Evolutionary conservation across 306 rosid species (phyloP), one percentile per base, ranked within the genome.

Genomic region (Ormosia semicastrata): DNA sequence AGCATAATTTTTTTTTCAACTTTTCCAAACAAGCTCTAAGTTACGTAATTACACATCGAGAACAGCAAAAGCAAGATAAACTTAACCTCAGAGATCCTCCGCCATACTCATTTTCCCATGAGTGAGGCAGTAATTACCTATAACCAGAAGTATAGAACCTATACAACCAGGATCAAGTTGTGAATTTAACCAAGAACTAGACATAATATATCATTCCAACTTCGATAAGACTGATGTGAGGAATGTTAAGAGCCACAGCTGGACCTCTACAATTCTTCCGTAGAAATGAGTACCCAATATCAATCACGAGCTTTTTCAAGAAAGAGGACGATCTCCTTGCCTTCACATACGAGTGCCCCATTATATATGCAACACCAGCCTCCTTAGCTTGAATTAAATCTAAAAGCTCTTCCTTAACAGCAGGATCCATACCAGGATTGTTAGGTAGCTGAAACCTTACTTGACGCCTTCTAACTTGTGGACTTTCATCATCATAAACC

Each of bases 161-260:
- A 46, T 13, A 60, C 56, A 4, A 74, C 71, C 53, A 78, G 5
- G 70, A 66, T 33, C 62, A 53, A 36, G 47, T 78, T 71, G 59
- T 17, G 79, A 75, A 58, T 70, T 66, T 73, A 14, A 37, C 47
- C 37, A 30, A 73, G 76, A 75, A 60, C 86, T 90, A 93, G 24
- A 93, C 98, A 80, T 93, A 90, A 81, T 93, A 91, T 86, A 93
- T 93, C 97, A 93, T 93, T 63, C 98, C 98, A 80, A 93, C 98
- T 86, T 93, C 98, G 46, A 93, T 90, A 1, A 93, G 92, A 83
- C 98, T 90, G 73, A 91, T 93, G 75, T 93, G 98, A 76, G 98
- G 98, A 83, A 93, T 91, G 83, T 93, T 93, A 36, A 93, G 97
- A 4, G 98, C 94, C 77, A 91, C 94, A 64, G 93, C 80, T 2